A percentile compares a stretch with the other conserved stretches of the same genome.
phyloP scores from a whole-genome alignment of 2,329 filamentous ascomycete species.

The Fusarium marasasianum region DNA sequence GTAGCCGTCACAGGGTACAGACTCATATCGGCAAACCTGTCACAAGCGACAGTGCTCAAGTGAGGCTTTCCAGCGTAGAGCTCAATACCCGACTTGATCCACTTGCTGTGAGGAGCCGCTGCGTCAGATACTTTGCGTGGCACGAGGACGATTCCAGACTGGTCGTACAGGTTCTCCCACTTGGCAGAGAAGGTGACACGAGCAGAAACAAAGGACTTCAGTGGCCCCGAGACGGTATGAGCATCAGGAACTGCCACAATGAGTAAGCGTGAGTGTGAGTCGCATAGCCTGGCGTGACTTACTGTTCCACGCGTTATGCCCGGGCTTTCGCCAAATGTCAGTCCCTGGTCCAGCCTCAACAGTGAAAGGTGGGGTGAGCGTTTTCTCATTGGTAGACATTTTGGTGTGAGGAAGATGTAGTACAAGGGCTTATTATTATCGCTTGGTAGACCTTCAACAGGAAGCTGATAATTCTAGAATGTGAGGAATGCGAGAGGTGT shows the following conservation, averaged over 20 bases:
- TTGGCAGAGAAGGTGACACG: neutral
- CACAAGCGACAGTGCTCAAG: neutral
- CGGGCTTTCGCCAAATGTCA: neutral
- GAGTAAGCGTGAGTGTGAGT: neutral
- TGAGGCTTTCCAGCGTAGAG: neutral
- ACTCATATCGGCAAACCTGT: neutral
- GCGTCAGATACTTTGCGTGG: neutral
- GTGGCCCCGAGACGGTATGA: neutral
- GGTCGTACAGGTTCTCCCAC: neutral
- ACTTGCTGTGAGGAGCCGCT: neutral
- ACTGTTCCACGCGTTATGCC: neutral
- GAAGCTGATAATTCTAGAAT: neutral
- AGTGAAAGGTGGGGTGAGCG: neutral
- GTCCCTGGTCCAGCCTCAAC: neutral
- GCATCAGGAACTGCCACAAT: neutral
- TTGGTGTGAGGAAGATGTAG: neutral
- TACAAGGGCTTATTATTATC: neutral
- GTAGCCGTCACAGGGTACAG: neutral
- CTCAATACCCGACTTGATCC: neutral
- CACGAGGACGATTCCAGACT: neutral
- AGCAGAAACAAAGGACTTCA: neutral
- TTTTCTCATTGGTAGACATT: neutral
- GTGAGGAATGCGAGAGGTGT: neutral
- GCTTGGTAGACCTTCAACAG: neutral
- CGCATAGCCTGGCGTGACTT: neutral